Evolutionary conservation across 352 stramenopile genomes (phyloP), one percentile per base, ranked within the genome.

Genomic region (Phytopythium sindhum): DNA sequence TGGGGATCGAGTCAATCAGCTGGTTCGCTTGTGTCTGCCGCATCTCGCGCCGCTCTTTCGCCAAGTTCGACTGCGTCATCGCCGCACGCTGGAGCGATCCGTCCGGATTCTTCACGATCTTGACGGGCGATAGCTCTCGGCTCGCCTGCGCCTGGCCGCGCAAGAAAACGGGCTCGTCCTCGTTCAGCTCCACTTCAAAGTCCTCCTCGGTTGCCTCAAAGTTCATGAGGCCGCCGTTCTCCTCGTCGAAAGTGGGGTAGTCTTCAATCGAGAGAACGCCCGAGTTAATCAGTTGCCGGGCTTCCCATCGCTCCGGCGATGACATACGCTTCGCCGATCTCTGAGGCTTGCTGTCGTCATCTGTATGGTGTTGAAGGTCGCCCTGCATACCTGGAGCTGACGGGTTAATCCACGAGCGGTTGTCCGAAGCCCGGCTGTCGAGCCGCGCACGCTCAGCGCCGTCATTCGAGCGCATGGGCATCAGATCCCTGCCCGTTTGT

Each of bases 51-150:
- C 98, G 88, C 73, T 99, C 97, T 67, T 99, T 99, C 0, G 97
- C 93, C 57, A 99, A 79, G 24, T 90, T 97, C 9, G 83, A 91
- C 74, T 99, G 97, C 54, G 97, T 98, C 85, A 99, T 97, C 0
- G 98, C 98, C 0, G 97, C 97, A 14, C 97, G 88, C 70, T 99
- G 94, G 68, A 99, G 85, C 11, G 93, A 98, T 37, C 98, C 98
- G 75, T 99, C 97, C 1, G 98, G 98, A 75, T 99, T 99, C 69
- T 98, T 99, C 2, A 99, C 96, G 73, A 99, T 99, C 56, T 98
- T 97, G 11, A 99, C 84, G 0, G 97, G 98, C 50, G 94, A 97
- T 35, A 99, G 66, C 59, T 99, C 96, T 7, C 76, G 86, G 62
- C 86, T 91, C 48, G 84, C 57, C 51, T 97, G 85, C 1, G 96